Percentiles rank a stretch among this genome's conserved stretches.
These are phyloP conservation scores for Podaxis mareebaensis DNA, from an alignment of 768 basidiomycete genomes.

Conservation along the genomic window DNA sequence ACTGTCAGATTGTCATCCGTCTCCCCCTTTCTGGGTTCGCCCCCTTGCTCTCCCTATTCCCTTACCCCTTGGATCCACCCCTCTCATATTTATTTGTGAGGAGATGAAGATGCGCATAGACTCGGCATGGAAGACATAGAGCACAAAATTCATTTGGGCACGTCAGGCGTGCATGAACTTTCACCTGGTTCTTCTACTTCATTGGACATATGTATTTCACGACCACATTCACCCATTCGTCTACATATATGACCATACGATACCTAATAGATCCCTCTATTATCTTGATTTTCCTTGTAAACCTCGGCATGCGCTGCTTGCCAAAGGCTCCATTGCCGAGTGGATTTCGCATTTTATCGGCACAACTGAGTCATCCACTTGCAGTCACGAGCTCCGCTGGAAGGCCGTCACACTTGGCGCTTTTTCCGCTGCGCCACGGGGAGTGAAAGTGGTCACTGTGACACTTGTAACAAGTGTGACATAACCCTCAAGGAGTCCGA, in stretches of 20 bases:
- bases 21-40: background rate
- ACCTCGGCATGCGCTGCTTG: background rate
- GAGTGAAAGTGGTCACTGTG: background rate
- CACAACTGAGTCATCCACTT: background rate
- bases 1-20: background rate
- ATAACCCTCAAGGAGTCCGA: background rate
- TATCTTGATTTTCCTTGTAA: background rate
- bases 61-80: background rate
- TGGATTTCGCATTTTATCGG: background rate
- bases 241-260: conserved; percentile 3
- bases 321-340: background rate
- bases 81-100: conserved; percentile 15
- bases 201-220: conserved; percentile 6
- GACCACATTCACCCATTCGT: background rate
- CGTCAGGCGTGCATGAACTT: conserved; percentile 5
- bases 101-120: conserved; percentile 6
- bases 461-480: conserved; percentile 6
- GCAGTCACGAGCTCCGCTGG: no score
- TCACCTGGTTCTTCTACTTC: background rate
- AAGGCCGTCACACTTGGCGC: background rate
- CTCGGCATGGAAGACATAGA: conserved; percentile 7
- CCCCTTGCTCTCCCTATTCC: background rate
- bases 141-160: background rate
- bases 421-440: conserved; percentile 7
- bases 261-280: conserved; percentile 10